A percentile compares a stretch with the other conserved stretches of the same genome.
Conservation (phyloP, 2,329 filamentous ascomycete genomes). For the Sporothrix humicola region DNA sequence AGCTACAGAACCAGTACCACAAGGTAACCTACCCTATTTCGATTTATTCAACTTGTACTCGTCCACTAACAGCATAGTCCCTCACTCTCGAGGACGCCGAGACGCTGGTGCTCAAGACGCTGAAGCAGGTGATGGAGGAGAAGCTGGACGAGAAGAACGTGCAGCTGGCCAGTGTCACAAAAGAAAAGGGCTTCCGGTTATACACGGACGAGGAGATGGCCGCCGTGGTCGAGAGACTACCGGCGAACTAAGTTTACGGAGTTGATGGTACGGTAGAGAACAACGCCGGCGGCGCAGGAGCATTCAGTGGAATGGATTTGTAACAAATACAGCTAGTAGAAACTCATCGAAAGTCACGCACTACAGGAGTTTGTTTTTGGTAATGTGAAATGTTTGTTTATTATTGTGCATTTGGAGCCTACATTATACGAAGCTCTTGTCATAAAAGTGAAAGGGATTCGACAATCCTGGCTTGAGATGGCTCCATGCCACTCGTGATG, state of each 20-base stretch:
- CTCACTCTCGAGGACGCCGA: slow-evolving; percentile 92
- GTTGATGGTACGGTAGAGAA: neutral
- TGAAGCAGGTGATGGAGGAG: slow-evolving; percentile 99
- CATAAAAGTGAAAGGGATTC: too few species aligned
- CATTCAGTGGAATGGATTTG: neutral
- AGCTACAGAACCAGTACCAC: slow-evolving; percentile 98
- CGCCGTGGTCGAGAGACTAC: slow-evolving; percentile 82
- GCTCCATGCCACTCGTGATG: too few species aligned
- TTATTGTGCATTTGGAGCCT: neutral
- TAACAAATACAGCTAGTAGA: slow-evolving; percentile 27
- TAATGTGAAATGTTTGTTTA: neutral
- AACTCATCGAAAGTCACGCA: neutral
- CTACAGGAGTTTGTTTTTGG: neutral
- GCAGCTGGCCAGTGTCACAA: slow-evolving; percentile 95
- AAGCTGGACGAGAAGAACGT: slow-evolving; percentile 99
- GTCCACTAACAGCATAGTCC: slow-evolving; percentile 58
- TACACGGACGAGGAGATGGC: slow-evolving; percentile 99
- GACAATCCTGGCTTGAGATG: too few species aligned
- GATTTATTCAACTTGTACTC: neutral
- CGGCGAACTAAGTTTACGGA: slow-evolving; percentile 59
- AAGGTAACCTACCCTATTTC: slow-evolving; percentile 58
- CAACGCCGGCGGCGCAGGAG: too few species aligned
- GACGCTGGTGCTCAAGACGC: slow-evolving; percentile 91
- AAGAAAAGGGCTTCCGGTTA: slow-evolving; percentile 97
- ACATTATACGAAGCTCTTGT: too few species aligned